Evolutionary conservation across 2,329 filamentous ascomycete genomes (phyloP), one percentile per base, ranked within the genome.

Genomic region (Sphaerulina musiva): DNA sequence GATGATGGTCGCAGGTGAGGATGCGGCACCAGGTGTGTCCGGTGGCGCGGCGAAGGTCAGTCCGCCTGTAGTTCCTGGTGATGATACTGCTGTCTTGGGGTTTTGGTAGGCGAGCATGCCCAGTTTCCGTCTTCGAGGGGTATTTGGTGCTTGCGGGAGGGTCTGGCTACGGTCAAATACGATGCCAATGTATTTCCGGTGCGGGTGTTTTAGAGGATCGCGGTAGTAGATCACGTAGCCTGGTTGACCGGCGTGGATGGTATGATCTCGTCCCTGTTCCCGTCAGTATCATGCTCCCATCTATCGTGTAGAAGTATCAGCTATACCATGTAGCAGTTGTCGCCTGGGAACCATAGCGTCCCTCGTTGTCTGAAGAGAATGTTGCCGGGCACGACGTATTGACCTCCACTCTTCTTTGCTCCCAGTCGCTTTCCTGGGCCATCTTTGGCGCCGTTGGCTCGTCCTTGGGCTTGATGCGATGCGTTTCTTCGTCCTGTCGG

Each of bases 201-300:
- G 87, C 0, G 91, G 87, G 72, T 97, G 89, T 55, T 78, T 80
- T 32, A 79, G 73, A 0, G 91, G 90, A 69, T 98, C 92, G 68
- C 86, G 84, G 78, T 98, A 98, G 80, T 95, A 98, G 65, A 93
- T 90, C 57, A 98, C 93, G 73, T 95, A 98, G 60, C 93, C 93
- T 3, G 86, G 79, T 53, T 86, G 82, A 56, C 84, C 85, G 50
- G 93, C 84, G 73, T 88, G 95, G 69, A 98, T 95, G 48, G 92
- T 97, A 77, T 97, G 93, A 72, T 98, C 91, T 57, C 93, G 86
- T 48, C 93, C 93, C 67, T 69, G 49, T 4, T 45, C 10, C 38
- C 48, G 20, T 59, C 20, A 59, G 50, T 36, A 41, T 54, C 11
- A 9, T 26, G 9, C 17, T 6, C 8, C 4, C 40, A 4, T 17